Percentiles rank a stretch among this genome's conserved stretches.
These are phyloP conservation scores for Lactarius akahatsu DNA, from an alignment of 768 basidiomycete species.

Conservation along the genomic window DNA sequence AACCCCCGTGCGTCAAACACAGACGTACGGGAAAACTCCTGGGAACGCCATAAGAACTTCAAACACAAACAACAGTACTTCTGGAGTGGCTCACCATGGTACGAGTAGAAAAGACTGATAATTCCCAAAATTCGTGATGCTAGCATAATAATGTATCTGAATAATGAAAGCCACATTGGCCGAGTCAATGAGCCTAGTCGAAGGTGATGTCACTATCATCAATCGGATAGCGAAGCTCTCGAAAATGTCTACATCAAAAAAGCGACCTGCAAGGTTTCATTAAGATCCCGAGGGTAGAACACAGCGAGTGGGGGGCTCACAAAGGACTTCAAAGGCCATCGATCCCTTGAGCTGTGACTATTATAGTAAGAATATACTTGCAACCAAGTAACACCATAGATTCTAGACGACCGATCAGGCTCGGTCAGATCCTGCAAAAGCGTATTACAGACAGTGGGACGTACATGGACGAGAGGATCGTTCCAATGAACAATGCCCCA, in stretches of 20 bases:
- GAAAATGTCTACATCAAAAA: neutral
- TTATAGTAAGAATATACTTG: too few species aligned
- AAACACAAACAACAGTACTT: neutral
- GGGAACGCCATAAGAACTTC: neutral
- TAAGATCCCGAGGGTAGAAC: neutral
- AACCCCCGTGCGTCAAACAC: neutral
- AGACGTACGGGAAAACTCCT: constrained; percentile 8
- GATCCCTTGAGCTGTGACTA: neutral
- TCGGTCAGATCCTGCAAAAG: neutral
- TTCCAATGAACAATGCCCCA: neutral
- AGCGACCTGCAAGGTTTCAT: neutral
- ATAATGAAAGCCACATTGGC: neutral
- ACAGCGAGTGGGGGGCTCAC: neutral
- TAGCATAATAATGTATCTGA: neutral
- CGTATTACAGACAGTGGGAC: too few species aligned
- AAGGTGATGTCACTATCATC: neutral
- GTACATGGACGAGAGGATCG: constrained; percentile 9
- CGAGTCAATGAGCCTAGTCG: neutral
- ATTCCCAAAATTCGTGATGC: constrained; percentile 7
- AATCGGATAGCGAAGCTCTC: neutral
- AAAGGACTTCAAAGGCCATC: neutral
- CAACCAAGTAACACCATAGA: too few species aligned
- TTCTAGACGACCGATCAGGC: too few species aligned
- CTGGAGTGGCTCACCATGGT: neutral
- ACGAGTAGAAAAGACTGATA: neutral